Percentiles rank a stretch among this genome's conserved stretches.
Evolutionary conservation across 148 eudicot genomes (phyloP).

Genomic region (Tetragonia tetragonoides): DNA sequence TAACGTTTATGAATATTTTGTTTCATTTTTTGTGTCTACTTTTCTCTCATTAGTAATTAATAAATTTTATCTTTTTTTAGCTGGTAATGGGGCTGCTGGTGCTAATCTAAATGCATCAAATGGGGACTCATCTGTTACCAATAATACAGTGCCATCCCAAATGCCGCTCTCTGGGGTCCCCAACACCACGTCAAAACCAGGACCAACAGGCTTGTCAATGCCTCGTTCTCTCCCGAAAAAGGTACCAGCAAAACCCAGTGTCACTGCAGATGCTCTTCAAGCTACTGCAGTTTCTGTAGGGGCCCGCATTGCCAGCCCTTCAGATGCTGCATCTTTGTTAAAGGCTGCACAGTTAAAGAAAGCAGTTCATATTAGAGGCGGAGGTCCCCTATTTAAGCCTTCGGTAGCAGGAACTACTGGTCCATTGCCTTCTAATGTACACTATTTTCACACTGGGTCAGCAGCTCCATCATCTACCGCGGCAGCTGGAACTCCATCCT

Average conservation of each 20-base stretch:
- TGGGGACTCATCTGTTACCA: constrained; percentile 16
- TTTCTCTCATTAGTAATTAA: not conserved
- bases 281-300: constrained; percentile 93
- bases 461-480: constrained; percentile 30
- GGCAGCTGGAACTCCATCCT: constrained; percentile 28
- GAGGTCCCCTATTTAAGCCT: constrained; percentile 36
- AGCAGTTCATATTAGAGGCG: constrained; percentile 51
- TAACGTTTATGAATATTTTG: too few species aligned
- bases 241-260: constrained; percentile 36
- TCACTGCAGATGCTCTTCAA: constrained; percentile 52
- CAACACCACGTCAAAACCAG: constrained; percentile 31
- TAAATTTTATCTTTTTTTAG: constrained; percentile 9
- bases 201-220: constrained; percentile 10
- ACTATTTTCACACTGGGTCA: constrained; percentile 51
- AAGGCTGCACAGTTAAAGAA: constrained; percentile 72
- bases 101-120: constrained; percentile 23
- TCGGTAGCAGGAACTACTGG: constrained; percentile 28
- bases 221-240: constrained; percentile 38
- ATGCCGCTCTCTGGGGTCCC: constrained; percentile 13
- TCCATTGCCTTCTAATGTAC: constrained; percentile 62
- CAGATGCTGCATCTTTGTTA: constrained; percentile 53
- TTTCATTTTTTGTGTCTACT: not conserved
- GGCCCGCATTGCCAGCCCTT: constrained; percentile 73
- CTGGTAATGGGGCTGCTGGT: constrained; percentile 36
- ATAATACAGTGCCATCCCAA: constrained; percentile 14